A percentile compares a stretch with the other conserved stretches of the same genome.
Evolutionary conservation across 805 yeast genomes (phyloP).

Genomic region (Schwanniomyces pseudopolymorphus): DNA sequence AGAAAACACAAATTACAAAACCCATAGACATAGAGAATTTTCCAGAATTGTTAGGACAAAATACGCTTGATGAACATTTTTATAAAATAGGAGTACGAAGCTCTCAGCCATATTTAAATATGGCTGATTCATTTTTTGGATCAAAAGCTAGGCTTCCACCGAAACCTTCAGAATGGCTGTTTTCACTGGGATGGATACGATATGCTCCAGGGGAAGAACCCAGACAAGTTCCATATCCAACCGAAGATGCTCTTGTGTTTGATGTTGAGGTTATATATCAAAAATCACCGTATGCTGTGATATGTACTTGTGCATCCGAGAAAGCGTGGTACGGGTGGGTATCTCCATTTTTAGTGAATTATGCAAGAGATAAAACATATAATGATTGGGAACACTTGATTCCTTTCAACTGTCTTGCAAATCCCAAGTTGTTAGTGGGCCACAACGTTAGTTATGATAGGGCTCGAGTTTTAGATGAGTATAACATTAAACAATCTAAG

Average conservation of each 20-base stretch:
- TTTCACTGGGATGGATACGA: conserved; percentile 77
- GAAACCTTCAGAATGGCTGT: conserved; percentile 53
- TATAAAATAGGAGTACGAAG: conserved; percentile 60
- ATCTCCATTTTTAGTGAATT: conserved; percentile 74
- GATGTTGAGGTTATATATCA: conserved; percentile 89
- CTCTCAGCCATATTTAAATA: conserved; percentile 57
- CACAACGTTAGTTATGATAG: conserved; percentile 91
- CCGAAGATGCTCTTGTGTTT: conserved; percentile 71
- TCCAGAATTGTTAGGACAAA: conserved; percentile 71
- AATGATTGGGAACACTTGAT: conserved; percentile 61
- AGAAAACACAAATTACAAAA: conserved; percentile 58
- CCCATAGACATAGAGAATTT: conserved; percentile 59
- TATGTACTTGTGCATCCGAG: conserved; percentile 77
- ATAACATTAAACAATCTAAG: conserved; percentile 60
- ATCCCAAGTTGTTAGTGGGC: conserved; percentile 70
- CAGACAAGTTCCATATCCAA: conserved; percentile 60
- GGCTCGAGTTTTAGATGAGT: conserved; percentile 83
- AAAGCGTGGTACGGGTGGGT: conserved; percentile 95
- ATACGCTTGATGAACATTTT: conserved; percentile 82
- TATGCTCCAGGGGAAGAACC: conserved; percentile 61
- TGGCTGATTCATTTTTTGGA: conserved; percentile 46
- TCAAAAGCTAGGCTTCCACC: conserved; percentile 26
- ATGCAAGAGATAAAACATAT: conserved; percentile 33
- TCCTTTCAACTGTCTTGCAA: conserved; percentile 58
- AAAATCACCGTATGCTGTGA: conserved; percentile 65